These are phyloP conservation scores for Salix caprea DNA, from an alignment of 345 rosid species.

Conservation along the genomic window DNA sequence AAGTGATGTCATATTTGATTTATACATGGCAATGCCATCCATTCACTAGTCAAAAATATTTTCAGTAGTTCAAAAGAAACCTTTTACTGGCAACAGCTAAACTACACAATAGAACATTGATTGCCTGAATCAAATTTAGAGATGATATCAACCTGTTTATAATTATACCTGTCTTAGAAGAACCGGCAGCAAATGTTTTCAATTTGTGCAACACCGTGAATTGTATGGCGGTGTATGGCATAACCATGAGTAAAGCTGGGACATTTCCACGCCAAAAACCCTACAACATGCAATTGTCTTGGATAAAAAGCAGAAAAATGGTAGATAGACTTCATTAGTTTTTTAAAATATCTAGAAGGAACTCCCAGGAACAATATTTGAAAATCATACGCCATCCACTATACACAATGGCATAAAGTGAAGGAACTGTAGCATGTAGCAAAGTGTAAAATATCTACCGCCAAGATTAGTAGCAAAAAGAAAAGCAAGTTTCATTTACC, in stretches of 20 bases:
- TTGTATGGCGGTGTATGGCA: slow-evolving; percentile 97
- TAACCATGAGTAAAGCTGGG: slow-evolving; percentile 95
- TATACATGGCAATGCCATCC: not conserved
- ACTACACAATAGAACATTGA: not conserved
- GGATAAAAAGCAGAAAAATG: slow-evolving; percentile 1
- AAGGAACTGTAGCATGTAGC: not conserved
- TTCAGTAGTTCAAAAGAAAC: not conserved
- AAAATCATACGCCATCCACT: not conserved
- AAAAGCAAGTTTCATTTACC: not conserved
- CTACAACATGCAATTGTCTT: slow-evolving; percentile 39
- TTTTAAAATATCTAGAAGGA: not conserved
- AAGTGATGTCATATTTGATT: not conserved
- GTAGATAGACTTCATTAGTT: not conserved
- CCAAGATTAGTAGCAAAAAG: not conserved
- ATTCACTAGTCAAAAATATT: not conserved
- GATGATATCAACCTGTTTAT: not conserved
- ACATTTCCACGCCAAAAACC: slow-evolving; percentile 99
- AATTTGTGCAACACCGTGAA: slow-evolving; percentile 77
- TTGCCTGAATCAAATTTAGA: not conserved
- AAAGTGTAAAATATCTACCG: not conserved
- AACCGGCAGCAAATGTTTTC: slow-evolving; percentile 76
- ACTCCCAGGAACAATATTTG: not conserved
- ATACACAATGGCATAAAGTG: not conserved
- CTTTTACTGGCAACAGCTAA: not conserved
- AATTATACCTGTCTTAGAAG: slow-evolving; percentile 70